A percentile compares a stretch with the other conserved stretches of the same genome.
Conservation (phyloP, 1,284 basidiomycete genomes). For the Pascua guehoae region DNA sequence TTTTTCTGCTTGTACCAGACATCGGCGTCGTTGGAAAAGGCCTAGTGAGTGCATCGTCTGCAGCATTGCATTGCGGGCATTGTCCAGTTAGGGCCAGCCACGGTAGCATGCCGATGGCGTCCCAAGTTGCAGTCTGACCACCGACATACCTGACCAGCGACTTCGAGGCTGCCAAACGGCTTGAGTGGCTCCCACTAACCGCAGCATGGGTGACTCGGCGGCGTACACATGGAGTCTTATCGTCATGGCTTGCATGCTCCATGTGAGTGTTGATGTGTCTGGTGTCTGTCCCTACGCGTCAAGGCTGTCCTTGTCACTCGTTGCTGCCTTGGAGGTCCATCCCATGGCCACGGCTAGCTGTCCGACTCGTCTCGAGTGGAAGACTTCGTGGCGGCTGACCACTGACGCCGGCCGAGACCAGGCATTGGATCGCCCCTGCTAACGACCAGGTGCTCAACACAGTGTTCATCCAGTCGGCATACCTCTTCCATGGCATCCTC, state of each 20-base stretch:
- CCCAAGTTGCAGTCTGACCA: too few relatives aligned
- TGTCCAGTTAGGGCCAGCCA: too few relatives aligned
- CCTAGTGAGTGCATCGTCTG: conserved; percentile 31
- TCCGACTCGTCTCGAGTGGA: too few relatives aligned
- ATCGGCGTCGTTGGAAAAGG: conserved; percentile 38
- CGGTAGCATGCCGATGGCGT: too few relatives aligned
- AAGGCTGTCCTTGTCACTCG: too few relatives aligned
- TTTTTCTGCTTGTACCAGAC: conserved; percentile 47
- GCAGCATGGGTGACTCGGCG: conserved; percentile 34
- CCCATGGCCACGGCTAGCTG: too few relatives aligned
- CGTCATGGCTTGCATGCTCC: conserved; percentile 30
- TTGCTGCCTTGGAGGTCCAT: too few relatives aligned
- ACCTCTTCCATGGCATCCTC: conserved; percentile 45
- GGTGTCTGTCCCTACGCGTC: too few relatives aligned
- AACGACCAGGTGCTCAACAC: conserved; percentile 30
- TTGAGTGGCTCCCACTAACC: background rate
- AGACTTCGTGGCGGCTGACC: conserved; percentile 4
- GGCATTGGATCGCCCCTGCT: background rate
- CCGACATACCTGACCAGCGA: too few relatives aligned
- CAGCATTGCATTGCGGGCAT: background rate
- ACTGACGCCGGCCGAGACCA: background rate
- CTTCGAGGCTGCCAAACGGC: too few relatives aligned
- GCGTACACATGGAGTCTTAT: conserved; percentile 45
- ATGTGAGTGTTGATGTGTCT: conserved; percentile 2
- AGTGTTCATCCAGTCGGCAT: conserved; percentile 25